Conservation (phyloP, 106 monocot genomes). For the Gastrodia elata region DNA sequence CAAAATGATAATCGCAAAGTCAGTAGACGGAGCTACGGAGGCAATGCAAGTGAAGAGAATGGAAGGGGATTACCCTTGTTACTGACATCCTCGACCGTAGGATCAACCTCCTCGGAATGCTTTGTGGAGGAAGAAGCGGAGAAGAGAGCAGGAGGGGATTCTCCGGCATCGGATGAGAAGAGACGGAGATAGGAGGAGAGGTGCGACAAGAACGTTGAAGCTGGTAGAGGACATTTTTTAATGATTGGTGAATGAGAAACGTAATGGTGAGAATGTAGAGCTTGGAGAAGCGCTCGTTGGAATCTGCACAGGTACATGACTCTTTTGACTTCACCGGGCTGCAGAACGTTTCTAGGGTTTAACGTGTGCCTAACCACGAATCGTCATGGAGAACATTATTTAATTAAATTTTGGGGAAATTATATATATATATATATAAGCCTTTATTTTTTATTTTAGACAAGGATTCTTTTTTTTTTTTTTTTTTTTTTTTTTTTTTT, state of each 20-base stretch:
- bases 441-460: too few species aligned
- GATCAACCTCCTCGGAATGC: slow-evolving; percentile 1
- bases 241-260: background rate
- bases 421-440: too few species aligned
- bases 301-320: background rate
- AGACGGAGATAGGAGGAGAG: slow-evolving; percentile 1
- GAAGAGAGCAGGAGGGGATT: background rate
- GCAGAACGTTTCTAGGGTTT: background rate
- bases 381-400: too few species aligned
- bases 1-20: background rate
- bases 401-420: too few species aligned
- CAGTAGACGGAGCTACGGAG: background rate
- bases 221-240: background rate
- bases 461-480: too few species aligned
- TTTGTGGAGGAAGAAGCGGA: slow-evolving; percentile 12
- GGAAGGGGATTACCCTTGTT: slow-evolving; percentile 15
- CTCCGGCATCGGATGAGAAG: slow-evolving; percentile 11
- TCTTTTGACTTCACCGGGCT: background rate
- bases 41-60: too few species aligned
- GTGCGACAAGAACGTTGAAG: slow-evolving; percentile 9
- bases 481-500: too few species aligned
- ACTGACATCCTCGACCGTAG: slow-evolving; percentile 21
- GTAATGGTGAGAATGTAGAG: background rate
- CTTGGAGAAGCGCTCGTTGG: background rate
- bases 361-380: too few species aligned